Evolutionary conservation across 2,329 filamentous ascomycete genomes (phyloP).

Genomic region (Teratosphaeria gauchensis): DNA sequence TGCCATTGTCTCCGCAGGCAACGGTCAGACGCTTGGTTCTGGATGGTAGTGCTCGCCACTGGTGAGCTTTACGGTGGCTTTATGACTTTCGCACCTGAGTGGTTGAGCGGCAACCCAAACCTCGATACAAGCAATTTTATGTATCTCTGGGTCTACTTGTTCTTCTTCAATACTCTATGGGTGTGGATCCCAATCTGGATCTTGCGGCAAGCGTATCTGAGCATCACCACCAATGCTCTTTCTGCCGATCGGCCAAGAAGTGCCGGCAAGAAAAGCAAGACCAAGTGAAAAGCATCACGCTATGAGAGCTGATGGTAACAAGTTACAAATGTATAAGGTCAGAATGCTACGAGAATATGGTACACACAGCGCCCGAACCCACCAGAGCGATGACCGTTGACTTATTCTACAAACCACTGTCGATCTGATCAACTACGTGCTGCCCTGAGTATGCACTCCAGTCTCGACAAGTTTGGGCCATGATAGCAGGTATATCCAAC

Average conservation of each 20-base stretch:
- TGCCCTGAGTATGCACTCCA: slow-evolving; percentile 42
- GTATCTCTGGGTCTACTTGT: slow-evolving; percentile 54
- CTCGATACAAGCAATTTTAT: slow-evolving; percentile 51
- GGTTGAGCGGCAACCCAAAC: slow-evolving; percentile 49
- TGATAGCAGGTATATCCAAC: slow-evolving; percentile 27
- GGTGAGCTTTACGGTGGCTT: slow-evolving; percentile 55
- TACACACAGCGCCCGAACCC: not conserved
- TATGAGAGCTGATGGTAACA: not conserved
- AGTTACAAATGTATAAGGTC: not conserved
- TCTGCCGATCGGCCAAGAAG: not conserved
- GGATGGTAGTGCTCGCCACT: slow-evolving; percentile 50
- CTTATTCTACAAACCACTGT: slow-evolving; percentile 40
- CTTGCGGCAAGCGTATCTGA: slow-evolving; percentile 41
- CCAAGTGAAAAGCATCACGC: not conserved
- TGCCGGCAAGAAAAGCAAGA: not conserved
- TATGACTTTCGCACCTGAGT: slow-evolving; percentile 59
- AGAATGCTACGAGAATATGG: not conserved
- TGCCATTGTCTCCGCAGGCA: slow-evolving; percentile 37
- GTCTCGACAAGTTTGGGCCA: slow-evolving; percentile 43
- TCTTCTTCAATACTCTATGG: slow-evolving; percentile 57
- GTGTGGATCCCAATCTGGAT: slow-evolving; percentile 51
- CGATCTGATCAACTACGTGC: slow-evolving; percentile 42
- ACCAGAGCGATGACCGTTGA: not conserved
- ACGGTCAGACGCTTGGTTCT: slow-evolving; percentile 41
- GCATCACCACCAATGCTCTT: slow-evolving; percentile 16